Evolutionary conservation across 345 rosid species (phyloP), one percentile per base, ranked within the genome.

Genomic region (Linum usitatissimum): DNA sequence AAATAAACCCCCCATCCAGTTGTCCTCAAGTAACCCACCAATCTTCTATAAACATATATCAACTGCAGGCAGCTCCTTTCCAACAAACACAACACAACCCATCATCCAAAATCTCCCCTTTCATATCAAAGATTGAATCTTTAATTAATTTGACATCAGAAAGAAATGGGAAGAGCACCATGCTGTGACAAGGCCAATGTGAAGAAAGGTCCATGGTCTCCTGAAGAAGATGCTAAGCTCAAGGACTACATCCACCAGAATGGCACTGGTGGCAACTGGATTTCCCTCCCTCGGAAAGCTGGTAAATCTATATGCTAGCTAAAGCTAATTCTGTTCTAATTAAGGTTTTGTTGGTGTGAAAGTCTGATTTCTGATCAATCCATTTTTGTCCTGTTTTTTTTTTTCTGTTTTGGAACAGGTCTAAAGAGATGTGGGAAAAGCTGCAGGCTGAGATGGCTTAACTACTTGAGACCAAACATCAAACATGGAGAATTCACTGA

Each of bases 361-460:
- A 23, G 1, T 23, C 28, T 23, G 28, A 23, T 23, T 23, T 23
- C 28, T 23, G 28, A 23, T 23, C 28, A 23, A 23, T n/a, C 28
- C 28, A 23, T 67, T 21, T 53, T 17, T 30, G n/a, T 17, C 51
- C 15, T 51, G 31, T 10, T 51, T 59, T 14, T 6, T 23, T 59
- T 53, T 31, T 15, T 17, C 9, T 30, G 6, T 34, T 18, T 30
- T 18, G 5, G 56, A 30, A 34, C 61, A 73, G 77, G 70, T 30
- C 77, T 73, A 10, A 68, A 57, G 51, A 68, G 77, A 55, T 73
- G 77, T 68, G 77, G 77, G 17, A 73, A 73, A 57, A 73, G 77
- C 67, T 73, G 77, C 54, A 65, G 77, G 62, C 62, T 73, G 61
- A 73, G 77, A 53, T 73, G 77, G 77, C 64, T 73, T 14, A 73